Evolutionary conservation across 768 basidiomycete genomes (phyloP).

Genomic region (Lactifluus hygrophoroides): DNA sequence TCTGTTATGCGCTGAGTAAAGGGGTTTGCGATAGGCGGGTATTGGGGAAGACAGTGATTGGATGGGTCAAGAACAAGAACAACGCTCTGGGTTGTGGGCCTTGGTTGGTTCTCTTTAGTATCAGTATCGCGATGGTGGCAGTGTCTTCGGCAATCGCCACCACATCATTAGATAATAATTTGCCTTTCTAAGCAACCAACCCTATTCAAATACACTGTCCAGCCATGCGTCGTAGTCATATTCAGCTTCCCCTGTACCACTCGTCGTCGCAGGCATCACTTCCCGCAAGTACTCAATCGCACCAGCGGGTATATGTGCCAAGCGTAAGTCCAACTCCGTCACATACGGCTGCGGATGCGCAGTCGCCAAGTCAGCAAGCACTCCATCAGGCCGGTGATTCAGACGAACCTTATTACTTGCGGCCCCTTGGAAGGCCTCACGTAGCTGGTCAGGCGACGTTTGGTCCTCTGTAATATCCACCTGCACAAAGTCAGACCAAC

Average conservation of each 20-base stretch:
- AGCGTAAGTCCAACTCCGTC: conserved; percentile 84
- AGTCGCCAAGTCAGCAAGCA: not conserved
- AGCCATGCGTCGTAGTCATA: conserved; percentile 83
- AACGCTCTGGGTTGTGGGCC: not conserved
- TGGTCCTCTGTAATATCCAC: conserved; percentile 96
- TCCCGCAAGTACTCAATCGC: conserved; percentile 77
- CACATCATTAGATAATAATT: conserved; percentile 9
- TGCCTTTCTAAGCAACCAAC: not conserved
- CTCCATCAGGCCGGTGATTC: not conserved
- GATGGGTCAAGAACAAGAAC: no score
- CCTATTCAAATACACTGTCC: conserved; percentile 61
- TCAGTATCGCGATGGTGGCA: conserved; percentile 13
- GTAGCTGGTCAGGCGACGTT: conserved; percentile 83
- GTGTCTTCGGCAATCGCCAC: conserved; percentile 15
- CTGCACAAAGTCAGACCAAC: conserved; percentile 33
- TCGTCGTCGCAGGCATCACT: conserved; percentile 58
- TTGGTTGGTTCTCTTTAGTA: not conserved
- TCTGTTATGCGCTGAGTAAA: not conserved
- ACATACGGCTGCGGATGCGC: conserved; percentile 62
- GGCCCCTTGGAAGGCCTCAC: conserved; percentile 88
- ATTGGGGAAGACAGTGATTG: not conserved
- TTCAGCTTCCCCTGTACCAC: conserved; percentile 51
- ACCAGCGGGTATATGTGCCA: conserved; percentile 68
- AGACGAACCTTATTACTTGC: conserved; percentile 74
- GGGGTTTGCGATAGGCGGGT: not conserved